Base-by-base conservation (phyloP, 2,329 filamentous ascomycete species). In the Aureobasidium sp. region DNA sequence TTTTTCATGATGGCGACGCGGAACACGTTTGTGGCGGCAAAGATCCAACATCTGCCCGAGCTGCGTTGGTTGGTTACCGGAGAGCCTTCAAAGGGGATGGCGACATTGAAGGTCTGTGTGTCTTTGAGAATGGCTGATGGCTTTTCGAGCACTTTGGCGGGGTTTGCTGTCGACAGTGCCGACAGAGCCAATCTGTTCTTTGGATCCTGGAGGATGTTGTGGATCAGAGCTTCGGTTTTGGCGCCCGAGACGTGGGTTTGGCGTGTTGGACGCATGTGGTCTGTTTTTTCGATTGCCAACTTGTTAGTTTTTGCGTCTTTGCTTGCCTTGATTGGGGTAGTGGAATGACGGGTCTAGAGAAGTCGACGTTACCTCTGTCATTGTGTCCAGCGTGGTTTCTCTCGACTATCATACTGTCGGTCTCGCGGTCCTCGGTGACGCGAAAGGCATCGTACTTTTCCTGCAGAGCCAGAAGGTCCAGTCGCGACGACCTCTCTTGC, bases 21-120 rank as follows among this genome's bases (percentile, higher is more conserved):
- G 76, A 96, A 94, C 62, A 95, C 87, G 68, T 96, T 96, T n/a
- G 90, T 94, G 5, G 89, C 85, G 0, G 91, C 91, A 68, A 96
- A 96, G 65, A 96, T 84, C 91, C 91, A 96, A 79, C 91, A 96
- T 66, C 91, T 82, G 8, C 91, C 91, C 2, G 88, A 91, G 8
- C 84, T 84, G 37, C 87, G 82, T 77, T 96, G 91, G 73, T 95
- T 92, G 0, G 91, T 95, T 65, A 96, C 87, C 0, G 91, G 91
- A 0, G 81, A 82, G 53, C 91, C 91, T 73, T 96, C 91, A 61
- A 89, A 81, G 0, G 90, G 88, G 64, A 96, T 91, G 73, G 85
- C 86, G 72, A 91, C 76, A 71, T 92, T 95, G 84, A 91, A 96
- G 65, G 88, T 82, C 62, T 96, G 91, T 61, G 85, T 87, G 71